Evolutionary conservation across 106 monocot genomes (phyloP).

Genomic region (Cymbidium sinense): DNA sequence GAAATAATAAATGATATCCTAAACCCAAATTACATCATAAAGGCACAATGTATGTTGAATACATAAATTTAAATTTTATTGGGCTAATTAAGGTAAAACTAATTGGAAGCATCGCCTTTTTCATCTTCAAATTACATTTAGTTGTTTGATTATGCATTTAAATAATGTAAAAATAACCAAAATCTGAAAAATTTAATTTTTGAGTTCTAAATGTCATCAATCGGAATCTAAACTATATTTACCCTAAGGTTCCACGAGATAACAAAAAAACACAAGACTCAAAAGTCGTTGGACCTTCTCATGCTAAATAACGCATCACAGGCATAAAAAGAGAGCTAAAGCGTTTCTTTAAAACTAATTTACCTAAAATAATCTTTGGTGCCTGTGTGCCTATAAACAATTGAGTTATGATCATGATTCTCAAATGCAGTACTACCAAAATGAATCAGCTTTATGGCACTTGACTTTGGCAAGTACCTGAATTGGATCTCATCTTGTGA

Average conservation of each 20-base stretch:
- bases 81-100: too few relatives aligned
- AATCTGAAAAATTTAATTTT: too few relatives aligned
- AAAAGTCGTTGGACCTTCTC: slow-evolving; percentile 13
- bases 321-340: too few relatives aligned
- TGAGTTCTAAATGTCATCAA: too few relatives aligned
- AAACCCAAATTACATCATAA: too few relatives aligned
- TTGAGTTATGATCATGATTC: slow-evolving; percentile 77
- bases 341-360: slow-evolving; percentile 39
- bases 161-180: too few relatives aligned
- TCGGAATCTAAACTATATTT: background rate
- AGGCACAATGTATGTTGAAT: too few relatives aligned
- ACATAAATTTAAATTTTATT: too few relatives aligned
- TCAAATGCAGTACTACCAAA: slow-evolving; percentile 98
- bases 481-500: slow-evolving; percentile 67
- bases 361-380: slow-evolving; percentile 99
- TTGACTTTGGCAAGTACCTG: slow-evolving; percentile 96
- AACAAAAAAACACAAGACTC: background rate
- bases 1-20: too few relatives aligned
- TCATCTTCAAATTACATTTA: too few relatives aligned
- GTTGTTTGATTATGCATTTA: too few relatives aligned
- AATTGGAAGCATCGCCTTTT: too few relatives aligned
- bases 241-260: background rate
- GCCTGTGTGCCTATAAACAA: slow-evolving; percentile 99
- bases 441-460: slow-evolving; percentile 99
- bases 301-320: slow-evolving; percentile 15